These are phyloP conservation scores for Anethum foeniculum DNA, from an alignment of 140 eudicot species.

Conservation along the genomic window DNA sequence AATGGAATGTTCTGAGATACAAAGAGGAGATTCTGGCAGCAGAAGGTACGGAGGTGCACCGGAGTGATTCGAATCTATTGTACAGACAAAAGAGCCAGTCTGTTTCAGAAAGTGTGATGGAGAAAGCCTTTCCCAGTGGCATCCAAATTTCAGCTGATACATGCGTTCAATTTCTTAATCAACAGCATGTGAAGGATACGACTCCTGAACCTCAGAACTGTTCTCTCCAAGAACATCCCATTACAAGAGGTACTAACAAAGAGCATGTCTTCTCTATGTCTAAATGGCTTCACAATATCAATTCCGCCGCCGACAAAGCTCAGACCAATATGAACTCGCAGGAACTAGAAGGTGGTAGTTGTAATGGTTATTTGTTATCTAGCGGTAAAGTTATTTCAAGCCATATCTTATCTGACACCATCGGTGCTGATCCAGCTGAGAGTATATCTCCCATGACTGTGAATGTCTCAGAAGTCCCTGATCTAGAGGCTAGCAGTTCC, in stretches of 20 bases:
- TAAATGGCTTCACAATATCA: conserved; percentile 17
- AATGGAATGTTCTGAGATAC: conserved; percentile 29
- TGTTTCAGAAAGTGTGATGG: conserved; percentile 18
- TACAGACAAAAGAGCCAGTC: conserved; percentile 31
- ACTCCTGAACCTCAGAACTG: conserved; percentile 4
- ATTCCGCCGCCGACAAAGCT: conserved; percentile 20
- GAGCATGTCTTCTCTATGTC: conserved; percentile 8
- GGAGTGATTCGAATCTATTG: conserved; percentile 16
- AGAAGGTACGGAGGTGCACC: conserved; percentile 9
- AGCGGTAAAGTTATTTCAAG: conserved; percentile 5
- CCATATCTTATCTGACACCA: conserved; percentile 11
- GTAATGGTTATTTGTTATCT: conserved; percentile 3
- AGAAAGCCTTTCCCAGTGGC: conserved; percentile 15
- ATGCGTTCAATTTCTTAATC: conserved; percentile 4
- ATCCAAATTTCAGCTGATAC: conserved; percentile 19
- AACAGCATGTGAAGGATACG: conserved; percentile 16
- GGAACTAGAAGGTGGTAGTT: conserved; percentile 2
- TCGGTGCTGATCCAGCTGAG: background rate
- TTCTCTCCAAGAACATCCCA: background rate
- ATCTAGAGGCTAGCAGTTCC: conserved; percentile 17
- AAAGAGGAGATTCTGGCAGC: conserved; percentile 38
- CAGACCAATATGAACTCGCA: background rate
- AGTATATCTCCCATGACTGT: conserved; percentile 6
- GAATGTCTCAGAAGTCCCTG: conserved; percentile 17
- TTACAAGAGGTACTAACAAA: background rate